Percentiles rank a stretch among this genome's conserved stretches.
Conservation (phyloP, 768 basidiomycete species). For the Podaxis sp. region DNA sequence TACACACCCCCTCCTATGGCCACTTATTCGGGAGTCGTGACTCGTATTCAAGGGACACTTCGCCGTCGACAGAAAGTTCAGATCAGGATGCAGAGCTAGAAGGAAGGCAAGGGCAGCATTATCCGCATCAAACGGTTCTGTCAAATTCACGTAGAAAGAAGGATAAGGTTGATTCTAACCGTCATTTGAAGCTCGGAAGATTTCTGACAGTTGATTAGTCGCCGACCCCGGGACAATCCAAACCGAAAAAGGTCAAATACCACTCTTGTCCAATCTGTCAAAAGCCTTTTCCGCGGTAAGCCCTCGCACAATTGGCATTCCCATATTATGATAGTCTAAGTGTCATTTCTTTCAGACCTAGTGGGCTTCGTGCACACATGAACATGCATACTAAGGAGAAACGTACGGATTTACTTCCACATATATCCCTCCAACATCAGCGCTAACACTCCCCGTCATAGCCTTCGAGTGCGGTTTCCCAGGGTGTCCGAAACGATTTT, state of each 20-base stretch:
- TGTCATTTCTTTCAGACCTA: constrained; percentile 23
- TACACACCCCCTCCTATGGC: background rate
- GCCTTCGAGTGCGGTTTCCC: constrained; percentile 44
- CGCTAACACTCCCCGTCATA: constrained; percentile 3
- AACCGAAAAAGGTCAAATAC: constrained; percentile 33
- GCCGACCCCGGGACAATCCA: constrained; percentile 13
- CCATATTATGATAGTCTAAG: background rate
- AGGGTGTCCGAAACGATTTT: constrained; percentile 54
- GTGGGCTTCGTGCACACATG: constrained; percentile 33
- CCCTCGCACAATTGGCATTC: background rate
- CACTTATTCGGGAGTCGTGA: background rate
- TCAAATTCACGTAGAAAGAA: background rate
- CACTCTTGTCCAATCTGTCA: constrained; percentile 31
- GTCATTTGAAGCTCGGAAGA: too few relatives aligned
- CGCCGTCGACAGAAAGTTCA: background rate
- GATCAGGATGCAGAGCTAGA: background rate
- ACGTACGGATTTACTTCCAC: constrained; percentile 21
- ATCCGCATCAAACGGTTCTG: background rate
- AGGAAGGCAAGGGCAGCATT: background rate
- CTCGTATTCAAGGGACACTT: background rate
- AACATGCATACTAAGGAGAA: constrained; percentile 33
- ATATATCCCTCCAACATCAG: background rate
- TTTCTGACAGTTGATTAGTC: constrained; percentile 1
- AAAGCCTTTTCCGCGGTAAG: constrained; percentile 33
- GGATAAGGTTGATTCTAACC: background rate